Evolutionary conservation across 2,329 filamentous ascomycete genomes (phyloP), one percentile per base, ranked within the genome.

Genomic region (Beauveria scarabaeidicola): DNA sequence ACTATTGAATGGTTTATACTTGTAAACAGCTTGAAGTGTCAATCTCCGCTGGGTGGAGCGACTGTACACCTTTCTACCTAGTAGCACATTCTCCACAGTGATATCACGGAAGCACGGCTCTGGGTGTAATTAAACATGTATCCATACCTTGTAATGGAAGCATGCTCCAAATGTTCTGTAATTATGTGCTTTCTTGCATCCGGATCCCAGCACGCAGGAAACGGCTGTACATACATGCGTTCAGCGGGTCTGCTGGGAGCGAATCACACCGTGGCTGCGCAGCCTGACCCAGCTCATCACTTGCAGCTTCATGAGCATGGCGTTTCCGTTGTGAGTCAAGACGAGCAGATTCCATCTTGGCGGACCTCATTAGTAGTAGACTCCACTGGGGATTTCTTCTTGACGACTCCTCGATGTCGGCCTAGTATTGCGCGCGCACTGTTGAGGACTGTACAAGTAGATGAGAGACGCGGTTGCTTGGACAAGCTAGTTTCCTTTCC

Each of bases 81-180:
- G 9, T 29, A 38, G 21, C 19, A 29, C 27, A 48, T 36, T 36
- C 44, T 57, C 44, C 44, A 21, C 43, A 36, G 38, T 51, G 44
- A 51, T 41, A 48, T 58, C 55, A 41, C 53, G 27, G 53, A 21
- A 29, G 38, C n/a, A 47, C 19, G 27, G 40, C 29, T 44, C 38
- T 40, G n/a, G 23, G 46, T 32, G 55, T 38, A 58, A 58, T 58
- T 52, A 58, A 58, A 58, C 55, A 41, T 21, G 47, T 51, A 25
- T 17, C 55, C 38, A 58, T 52, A 44, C 52, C 44, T 57, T 50
- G 44, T 23, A 44, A 23, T 57, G 29, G 54, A 57, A 36, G 55
- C 46, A 23, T 50, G 46, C n/a, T 21, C 21, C 44, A 57, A 47
- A 8, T 44, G 46, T 36, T 58, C 44, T 32, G 38, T 32, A 19